Percentiles rank a stretch among this genome's conserved stretches.
Conservation (phyloP, 1,284 basidiomycete species). For the Bondarzewia mesenterica region DNA sequence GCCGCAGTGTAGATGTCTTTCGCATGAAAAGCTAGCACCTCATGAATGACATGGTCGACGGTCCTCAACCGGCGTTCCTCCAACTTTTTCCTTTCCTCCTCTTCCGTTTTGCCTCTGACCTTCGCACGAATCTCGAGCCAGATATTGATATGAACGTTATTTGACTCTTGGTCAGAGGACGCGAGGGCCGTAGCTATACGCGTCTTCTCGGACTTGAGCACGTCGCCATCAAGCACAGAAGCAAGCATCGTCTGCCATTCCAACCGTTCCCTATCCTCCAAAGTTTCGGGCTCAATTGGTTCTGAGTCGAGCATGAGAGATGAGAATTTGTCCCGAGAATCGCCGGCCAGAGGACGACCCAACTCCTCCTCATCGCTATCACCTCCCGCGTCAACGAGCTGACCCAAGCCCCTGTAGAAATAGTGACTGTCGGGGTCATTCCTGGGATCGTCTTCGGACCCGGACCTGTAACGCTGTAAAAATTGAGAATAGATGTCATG, state of each 20-base stretch:
- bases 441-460: conserved; percentile 56
- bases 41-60: conserved; percentile 79
- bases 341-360: conserved; percentile 30
- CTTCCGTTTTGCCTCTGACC: conserved; percentile 71
- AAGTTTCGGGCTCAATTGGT: conserved; percentile 49
- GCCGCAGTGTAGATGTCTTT: conserved; percentile 34
- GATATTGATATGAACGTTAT: conserved; percentile 58
- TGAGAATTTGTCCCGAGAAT: conserved; percentile 43
- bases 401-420: conserved; percentile 63
- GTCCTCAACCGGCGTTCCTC: conserved; percentile 77
- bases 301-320: conserved; percentile 52
- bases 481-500: conserved; percentile 72
- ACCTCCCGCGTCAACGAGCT: conserved; percentile 64
- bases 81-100: conserved; percentile 76
- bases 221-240: conserved; percentile 88
- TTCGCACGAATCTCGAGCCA: conserved; percentile 92
- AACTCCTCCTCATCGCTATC: conserved; percentile 64
- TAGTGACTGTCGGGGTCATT: conserved; percentile 71
- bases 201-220: conserved; percentile 88
- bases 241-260: conserved; percentile 95
- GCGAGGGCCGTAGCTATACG: conserved; percentile 74
- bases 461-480: conserved; percentile 61
- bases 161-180: conserved; percentile 60
- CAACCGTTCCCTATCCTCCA: conserved; percentile 73
- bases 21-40: conserved; percentile 71